A percentile compares a stretch with the other conserved stretches of the same genome.
Conservation (phyloP, 1,284 basidiomycete genomes). For the Leccinum pachyderme region DNA sequence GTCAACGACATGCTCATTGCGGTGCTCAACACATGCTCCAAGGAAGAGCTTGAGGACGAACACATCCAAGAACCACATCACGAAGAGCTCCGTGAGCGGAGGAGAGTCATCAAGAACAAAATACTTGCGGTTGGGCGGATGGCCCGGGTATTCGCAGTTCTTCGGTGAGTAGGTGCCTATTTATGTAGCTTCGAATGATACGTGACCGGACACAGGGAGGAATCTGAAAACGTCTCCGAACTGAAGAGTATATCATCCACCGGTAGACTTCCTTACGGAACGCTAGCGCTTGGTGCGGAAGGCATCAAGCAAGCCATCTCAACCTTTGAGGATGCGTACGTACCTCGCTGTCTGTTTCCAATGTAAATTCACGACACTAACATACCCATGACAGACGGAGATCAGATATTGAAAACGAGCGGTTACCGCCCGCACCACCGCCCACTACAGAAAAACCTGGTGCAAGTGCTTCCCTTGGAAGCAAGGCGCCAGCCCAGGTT, state of each 20-base stretch:
- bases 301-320: slow-evolving; percentile 95
- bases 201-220: slow-evolving; percentile 63
- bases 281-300: slow-evolving; percentile 86
- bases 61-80: slow-evolving; percentile 38
- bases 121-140: slow-evolving; percentile 97
- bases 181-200: not conserved
- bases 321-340: slow-evolving; percentile 93
- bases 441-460: slow-evolving; percentile 1
- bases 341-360: slow-evolving; percentile 22
- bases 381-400: slow-evolving; percentile 63
- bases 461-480: not conserved
- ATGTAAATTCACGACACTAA: not conserved
- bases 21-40: slow-evolving; percentile 89
- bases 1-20: slow-evolving; percentile 96
- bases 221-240: slow-evolving; percentile 96
- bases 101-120: slow-evolving; percentile 92
- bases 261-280: slow-evolving; percentile 79
- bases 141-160: slow-evolving; percentile 90
- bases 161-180: slow-evolving; percentile 63
- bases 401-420: slow-evolving; percentile 98
- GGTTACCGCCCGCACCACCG: slow-evolving; percentile 78
- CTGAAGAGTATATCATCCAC: slow-evolving; percentile 88
- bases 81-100: slow-evolving; percentile 68
- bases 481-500: slow-evolving; percentile 3
- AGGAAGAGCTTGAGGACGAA: slow-evolving; percentile 90